Conservation (phyloP, 192 early-diverging fungal species). For the Coemansia sp. region DNA sequence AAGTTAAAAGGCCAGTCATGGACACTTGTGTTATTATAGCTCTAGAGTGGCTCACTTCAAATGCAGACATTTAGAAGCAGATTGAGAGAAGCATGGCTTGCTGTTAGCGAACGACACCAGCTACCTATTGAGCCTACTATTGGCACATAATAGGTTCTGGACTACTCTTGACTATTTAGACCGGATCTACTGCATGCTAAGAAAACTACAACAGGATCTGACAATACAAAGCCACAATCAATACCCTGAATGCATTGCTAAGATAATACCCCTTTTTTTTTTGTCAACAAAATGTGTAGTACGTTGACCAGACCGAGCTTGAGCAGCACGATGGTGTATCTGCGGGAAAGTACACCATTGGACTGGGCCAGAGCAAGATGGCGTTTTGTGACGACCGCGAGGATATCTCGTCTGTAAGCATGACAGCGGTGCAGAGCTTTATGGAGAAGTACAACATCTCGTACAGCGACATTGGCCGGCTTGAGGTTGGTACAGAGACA, state of each 20-base stretch:
- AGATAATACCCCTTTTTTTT: not conserved
- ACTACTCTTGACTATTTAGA: not conserved
- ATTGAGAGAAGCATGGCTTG: not conserved
- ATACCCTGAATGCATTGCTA: not conserved
- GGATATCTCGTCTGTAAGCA: slow-evolving; percentile 50
- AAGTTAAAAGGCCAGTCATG: not conserved
- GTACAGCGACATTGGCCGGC: slow-evolving; percentile 82
- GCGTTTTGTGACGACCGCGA: slow-evolving; percentile 94
- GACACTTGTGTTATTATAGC: not conserved
- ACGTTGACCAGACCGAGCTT: slow-evolving; percentile 43
- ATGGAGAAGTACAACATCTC: slow-evolving; percentile 91
- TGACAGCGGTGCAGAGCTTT: slow-evolving; percentile 81
- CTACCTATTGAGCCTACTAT: too few species aligned
- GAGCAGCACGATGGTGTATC: slow-evolving; percentile 92
- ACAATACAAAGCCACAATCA: not conserved
- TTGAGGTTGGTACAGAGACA: slow-evolving; percentile 98
- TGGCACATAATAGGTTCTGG: not conserved
- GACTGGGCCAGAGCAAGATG: slow-evolving; percentile 95
- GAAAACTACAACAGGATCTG: not conserved
- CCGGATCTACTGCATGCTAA: not conserved
- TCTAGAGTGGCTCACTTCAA: not conserved
- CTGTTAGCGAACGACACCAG: not conserved
- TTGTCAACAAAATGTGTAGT: slow-evolving; percentile 13
- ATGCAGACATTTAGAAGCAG: not conserved
- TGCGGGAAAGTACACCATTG: slow-evolving; percentile 97